Conservation (phyloP, 768 basidiomycete species). For the Suillus spraguei region DNA sequence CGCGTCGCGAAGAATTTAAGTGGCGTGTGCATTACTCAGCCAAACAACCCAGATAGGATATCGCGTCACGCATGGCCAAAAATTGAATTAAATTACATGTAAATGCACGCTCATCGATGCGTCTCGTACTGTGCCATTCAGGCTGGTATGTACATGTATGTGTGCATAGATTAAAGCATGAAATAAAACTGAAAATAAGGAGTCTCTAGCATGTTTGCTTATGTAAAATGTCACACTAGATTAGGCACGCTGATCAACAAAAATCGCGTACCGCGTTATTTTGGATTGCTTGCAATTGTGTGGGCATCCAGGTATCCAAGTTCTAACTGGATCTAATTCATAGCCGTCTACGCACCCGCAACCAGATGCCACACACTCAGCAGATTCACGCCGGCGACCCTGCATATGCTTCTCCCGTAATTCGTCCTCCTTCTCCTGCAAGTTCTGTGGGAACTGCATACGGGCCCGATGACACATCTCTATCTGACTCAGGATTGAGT, state of each 20-base stretch:
- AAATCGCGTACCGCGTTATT: slow-evolving; percentile 34
- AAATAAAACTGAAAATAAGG: background rate
- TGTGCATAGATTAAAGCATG: background rate
- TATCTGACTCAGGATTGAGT: slow-evolving; percentile 41
- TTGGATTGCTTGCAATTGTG: slow-evolving; percentile 10
- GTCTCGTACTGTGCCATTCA: background rate
- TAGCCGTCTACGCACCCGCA: background rate
- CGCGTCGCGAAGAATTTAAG: slow-evolving; percentile 36
- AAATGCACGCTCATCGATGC: background rate
- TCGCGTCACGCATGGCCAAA: background rate
- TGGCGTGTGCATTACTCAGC: slow-evolving; percentile 21
- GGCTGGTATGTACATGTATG: background rate
- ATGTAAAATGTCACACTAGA: background rate
- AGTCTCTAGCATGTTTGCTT: background rate
- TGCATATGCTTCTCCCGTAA: slow-evolving; percentile 47
- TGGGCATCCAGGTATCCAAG: background rate
- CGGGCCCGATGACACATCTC: slow-evolving; percentile 45
- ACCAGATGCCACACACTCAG: slow-evolving; percentile 35
- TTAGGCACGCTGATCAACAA: slow-evolving; percentile 32
- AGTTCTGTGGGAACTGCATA: slow-evolving; percentile 51
- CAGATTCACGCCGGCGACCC: slow-evolving; percentile 36
- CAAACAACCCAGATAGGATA: slow-evolving; percentile 24
- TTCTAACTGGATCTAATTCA: slow-evolving; percentile 7
- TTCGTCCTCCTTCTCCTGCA: slow-evolving; percentile 48
- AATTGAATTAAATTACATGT: background rate